A percentile compares a stretch with the other conserved stretches of the same genome.
These are phyloP conservation scores for Thalia dealbata DNA, from an alignment of 176 grass and related monocot species.

Conservation along the genomic window DNA sequence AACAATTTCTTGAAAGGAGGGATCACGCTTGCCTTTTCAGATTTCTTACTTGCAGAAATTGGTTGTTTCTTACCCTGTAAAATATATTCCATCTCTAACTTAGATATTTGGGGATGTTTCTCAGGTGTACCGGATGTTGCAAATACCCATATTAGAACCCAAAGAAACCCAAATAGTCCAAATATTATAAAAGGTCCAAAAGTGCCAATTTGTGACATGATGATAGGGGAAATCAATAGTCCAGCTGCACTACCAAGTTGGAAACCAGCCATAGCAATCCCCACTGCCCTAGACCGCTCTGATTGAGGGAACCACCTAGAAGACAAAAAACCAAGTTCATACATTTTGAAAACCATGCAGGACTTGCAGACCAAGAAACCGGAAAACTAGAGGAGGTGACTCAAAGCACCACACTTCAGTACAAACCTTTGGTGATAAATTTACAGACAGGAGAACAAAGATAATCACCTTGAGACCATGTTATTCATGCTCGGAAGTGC, in stretches of 20 bases:
- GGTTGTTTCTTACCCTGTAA: constrained; percentile 51
- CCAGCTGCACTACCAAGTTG: constrained; percentile 86
- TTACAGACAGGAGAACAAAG: constrained; percentile 14
- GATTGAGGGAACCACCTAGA: constrained; percentile 94
- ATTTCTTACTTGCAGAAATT: constrained; percentile 28
- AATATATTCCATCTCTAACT: constrained; percentile 83
- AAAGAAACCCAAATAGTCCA: constrained; percentile 96
- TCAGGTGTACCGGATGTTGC: constrained; percentile 68
- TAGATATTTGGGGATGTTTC: constrained; percentile 71
- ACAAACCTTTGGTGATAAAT: no score
- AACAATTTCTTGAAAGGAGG: constrained; percentile 87
- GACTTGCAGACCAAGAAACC: background rate
- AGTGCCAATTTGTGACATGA: constrained; percentile 71
- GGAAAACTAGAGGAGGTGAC: background rate
- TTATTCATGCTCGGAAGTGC: constrained; percentile 99
- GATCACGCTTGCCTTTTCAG: constrained; percentile 46
- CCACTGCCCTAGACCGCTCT: constrained; percentile 88
- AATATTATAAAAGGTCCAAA: constrained; percentile 97
- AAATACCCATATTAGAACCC: constrained; percentile 88
- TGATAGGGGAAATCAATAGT: constrained; percentile 81
- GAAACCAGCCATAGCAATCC: constrained; percentile 92
- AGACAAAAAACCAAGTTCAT: constrained; percentile 32
- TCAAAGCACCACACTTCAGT: background rate
- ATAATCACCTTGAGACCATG: constrained; percentile 74
- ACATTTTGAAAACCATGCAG: constrained; percentile 11